Base-by-base conservation (phyloP, 345 rosid genomes). In the Diplotaxis tenuifolia region DNA sequence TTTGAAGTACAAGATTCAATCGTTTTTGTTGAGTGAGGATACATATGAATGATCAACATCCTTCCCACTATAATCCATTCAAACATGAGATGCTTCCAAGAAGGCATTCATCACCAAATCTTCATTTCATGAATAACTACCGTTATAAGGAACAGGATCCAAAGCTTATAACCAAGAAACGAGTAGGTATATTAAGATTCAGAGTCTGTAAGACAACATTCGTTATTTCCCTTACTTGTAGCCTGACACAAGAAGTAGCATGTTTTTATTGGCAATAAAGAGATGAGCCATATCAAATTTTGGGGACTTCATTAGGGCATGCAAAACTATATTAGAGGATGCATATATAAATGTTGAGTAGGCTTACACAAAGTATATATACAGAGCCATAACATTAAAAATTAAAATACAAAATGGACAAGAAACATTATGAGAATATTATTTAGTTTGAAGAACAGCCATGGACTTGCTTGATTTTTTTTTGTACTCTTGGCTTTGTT, bases 401-500 rank as follows among this genome's bases (percentile, higher is more conserved):
- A n/a, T 22, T 3, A 12, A 16, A 40, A 16, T 54, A 61, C 62
- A 53, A 20, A 68, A 19, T 10, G 6, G 1, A 21, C n/a, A 27
- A 18, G 36, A 47, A 22, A 66, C 52, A n/a, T n/a, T n/a, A n/a
- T n/a, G n/a, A n/a, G n/a, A n/a, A n/a, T n/a, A n/a, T n/a, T n/a
- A n/a, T n/a, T n/a, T n/a, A n/a, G n/a, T n/a, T n/a, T n/a, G n/a
- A n/a, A n/a, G n/a, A 68, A 15, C 71, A 70, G 67, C 79, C 66
- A 69, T 62, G 15, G 14, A 42, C 47, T 75, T 63, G 40, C 59
- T 56, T 40, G 40, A n/a, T 31, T 54, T n/a, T n/a, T n/a, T n/a
- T n/a, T 54, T 69, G 59, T 31, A 62, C 65, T 56, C 56, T n/a
- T 75, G 73, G 47, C 65, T 75, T n/a, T 56, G 79, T 63, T 42